phyloP scores from a whole-genome alignment of 169 alveolate species.

The Toxoplasma gondii region DNA sequence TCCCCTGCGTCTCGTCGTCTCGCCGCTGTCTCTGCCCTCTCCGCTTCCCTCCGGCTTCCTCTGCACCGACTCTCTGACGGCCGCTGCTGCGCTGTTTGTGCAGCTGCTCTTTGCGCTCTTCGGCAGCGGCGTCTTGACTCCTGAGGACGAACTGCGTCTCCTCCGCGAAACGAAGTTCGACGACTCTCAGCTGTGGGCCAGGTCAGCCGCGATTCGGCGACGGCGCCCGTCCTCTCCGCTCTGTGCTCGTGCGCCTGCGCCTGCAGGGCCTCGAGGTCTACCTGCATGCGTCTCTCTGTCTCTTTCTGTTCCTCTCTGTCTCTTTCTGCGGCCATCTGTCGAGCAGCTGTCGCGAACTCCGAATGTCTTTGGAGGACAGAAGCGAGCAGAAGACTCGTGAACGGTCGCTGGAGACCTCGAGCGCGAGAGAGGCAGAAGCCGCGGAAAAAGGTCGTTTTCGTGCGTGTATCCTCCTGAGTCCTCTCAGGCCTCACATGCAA shows the following conservation, averaged over 20 bases:
- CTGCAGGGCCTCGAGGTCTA: too few relatives aligned
- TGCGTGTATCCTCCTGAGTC: neutral
- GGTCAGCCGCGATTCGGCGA: neutral
- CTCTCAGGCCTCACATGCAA: neutral
- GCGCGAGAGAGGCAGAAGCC: too few relatives aligned
- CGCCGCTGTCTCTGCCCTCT: neutral
- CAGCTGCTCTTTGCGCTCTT: constrained; percentile 19
- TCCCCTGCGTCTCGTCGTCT: neutral
- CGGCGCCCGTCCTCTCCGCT: too few relatives aligned
- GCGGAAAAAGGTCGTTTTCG: too few relatives aligned
- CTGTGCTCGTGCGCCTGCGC: too few relatives aligned
- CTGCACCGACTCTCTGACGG: neutral
- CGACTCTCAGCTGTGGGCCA: neutral
- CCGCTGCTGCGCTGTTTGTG: neutral
- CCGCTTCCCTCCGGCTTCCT: neutral
- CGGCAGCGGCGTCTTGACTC: constrained; percentile 11
- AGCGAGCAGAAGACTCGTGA: too few relatives aligned
- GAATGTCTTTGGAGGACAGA: too few relatives aligned
- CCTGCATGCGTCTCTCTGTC: too few relatives aligned
- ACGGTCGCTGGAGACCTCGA: too few relatives aligned
- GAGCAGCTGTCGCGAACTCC: too few relatives aligned
- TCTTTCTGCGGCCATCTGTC: neutral
- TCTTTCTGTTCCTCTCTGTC: too few relatives aligned
- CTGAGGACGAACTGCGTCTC: constrained; percentile 4
- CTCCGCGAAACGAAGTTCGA: neutral